Evolutionary conservation across 495 filamentous ascomycete genomes (phyloP).

Genomic region (Chlorociboria aeruginascens): DNA sequence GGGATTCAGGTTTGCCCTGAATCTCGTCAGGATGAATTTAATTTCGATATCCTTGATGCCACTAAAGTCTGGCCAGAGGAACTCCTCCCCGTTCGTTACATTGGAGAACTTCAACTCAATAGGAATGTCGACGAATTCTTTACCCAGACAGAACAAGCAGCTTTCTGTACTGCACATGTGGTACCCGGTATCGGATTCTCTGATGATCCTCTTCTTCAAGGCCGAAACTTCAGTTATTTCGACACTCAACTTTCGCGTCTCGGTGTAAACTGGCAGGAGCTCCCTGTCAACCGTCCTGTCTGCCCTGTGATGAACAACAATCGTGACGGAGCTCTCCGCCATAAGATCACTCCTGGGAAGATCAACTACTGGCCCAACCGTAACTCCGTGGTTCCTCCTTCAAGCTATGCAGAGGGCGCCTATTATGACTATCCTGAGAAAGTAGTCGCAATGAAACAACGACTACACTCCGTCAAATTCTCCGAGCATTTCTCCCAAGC

Average conservation of each 20-base stretch:
- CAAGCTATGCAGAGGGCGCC: constrained; percentile 43
- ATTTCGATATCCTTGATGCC: constrained; percentile 86
- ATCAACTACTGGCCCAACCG: constrained; percentile 91
- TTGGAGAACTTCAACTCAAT: constrained; percentile 76
- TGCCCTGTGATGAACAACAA: constrained; percentile 78
- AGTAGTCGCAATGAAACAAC: constrained; percentile 56
- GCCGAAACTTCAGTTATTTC: constrained; percentile 78
- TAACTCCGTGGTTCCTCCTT: constrained; percentile 50
- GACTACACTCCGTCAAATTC: constrained; percentile 66
- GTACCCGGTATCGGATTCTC: constrained; percentile 84
- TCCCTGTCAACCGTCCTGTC: constrained; percentile 66
- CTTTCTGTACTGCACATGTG: constrained; percentile 78
- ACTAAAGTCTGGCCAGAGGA: constrained; percentile 91
- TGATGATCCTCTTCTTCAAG: constrained; percentile 68
- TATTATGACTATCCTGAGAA: constrained; percentile 59
- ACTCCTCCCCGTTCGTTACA: constrained; percentile 62
- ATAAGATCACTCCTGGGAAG: constrained; percentile 44
- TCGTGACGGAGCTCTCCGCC: constrained; percentile 56
- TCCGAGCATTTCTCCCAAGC: constrained; percentile 65
- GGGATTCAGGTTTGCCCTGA: constrained; percentile 69
- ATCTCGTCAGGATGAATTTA: constrained; percentile 62
- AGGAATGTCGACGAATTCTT: constrained; percentile 79
- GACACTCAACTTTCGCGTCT: constrained; percentile 79
- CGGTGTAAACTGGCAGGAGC: constrained; percentile 74
- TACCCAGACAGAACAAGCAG: constrained; percentile 70